phyloP scores from a whole-genome alignment of 163 green algal species.

The Prototheca wickerhamii region DNA sequence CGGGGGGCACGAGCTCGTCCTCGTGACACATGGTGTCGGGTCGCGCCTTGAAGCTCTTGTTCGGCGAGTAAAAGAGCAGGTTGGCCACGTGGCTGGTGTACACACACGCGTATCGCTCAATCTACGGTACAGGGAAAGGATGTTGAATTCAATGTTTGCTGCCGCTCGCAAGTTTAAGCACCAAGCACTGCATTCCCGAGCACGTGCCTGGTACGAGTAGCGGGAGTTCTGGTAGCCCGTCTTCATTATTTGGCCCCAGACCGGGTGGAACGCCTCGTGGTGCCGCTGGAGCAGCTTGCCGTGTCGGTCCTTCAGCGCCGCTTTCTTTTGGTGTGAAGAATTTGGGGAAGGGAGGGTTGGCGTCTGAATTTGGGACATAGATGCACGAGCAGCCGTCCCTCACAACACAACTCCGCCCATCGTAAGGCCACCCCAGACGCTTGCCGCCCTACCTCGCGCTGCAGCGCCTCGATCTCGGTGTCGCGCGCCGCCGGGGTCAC shows the following conservation, averaged over 20 bases:
- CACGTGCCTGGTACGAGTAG: slow-evolving; percentile 78
- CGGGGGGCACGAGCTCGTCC: slow-evolving; percentile 15
- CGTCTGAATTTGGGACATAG: too few species aligned
- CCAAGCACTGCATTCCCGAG: too few species aligned
- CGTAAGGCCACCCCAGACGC: neutral
- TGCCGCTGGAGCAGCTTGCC: slow-evolving; percentile 44
- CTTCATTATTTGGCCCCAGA: slow-evolving; percentile 95
- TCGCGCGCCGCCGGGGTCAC: too few species aligned
- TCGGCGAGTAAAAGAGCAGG: slow-evolving; percentile 75
- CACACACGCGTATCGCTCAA: slow-evolving; percentile 65
- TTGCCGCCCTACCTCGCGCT: too few species aligned
- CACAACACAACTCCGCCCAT: neutral
- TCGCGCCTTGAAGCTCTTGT: slow-evolving; percentile 65
- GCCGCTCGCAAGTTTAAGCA: too few species aligned
- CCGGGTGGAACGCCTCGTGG: slow-evolving; percentile 76
- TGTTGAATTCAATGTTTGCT: too few species aligned
- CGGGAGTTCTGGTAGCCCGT: slow-evolving; percentile 90
- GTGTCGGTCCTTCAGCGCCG: slow-evolving; percentile 40
- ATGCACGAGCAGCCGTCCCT: too few species aligned
- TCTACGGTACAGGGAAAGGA: neutral
- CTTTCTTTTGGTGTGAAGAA: neutral
- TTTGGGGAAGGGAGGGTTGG: neutral
- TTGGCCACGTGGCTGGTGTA: slow-evolving; percentile 92
- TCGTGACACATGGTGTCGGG: slow-evolving; percentile 85
- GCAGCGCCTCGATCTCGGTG: too few species aligned